phyloP scores from a whole-genome alignment of 352 stramenopile species.

The Pythium myriotylum region DNA sequence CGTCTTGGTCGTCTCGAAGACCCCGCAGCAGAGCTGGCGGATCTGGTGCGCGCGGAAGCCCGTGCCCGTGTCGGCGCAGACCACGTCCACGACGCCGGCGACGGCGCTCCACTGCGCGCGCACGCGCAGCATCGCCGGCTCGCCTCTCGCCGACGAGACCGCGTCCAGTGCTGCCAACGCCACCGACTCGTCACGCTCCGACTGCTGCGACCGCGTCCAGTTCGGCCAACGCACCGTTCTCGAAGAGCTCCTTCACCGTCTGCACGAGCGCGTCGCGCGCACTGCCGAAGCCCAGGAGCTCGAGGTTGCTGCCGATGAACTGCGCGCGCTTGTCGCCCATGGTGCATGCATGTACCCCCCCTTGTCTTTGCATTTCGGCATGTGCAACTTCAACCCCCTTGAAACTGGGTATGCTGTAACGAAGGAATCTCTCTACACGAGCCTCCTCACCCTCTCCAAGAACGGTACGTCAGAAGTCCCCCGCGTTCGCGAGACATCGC shows the following conservation, averaged over 20 bases:
- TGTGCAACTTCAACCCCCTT: constrained; percentile 20
- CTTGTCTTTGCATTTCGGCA: neutral
- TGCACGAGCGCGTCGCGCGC: constrained; percentile 66
- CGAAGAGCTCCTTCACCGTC: constrained; percentile 80
- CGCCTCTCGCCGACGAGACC: constrained; percentile 20
- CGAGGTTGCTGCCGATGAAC: constrained; percentile 72
- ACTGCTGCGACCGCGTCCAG: constrained; percentile 61
- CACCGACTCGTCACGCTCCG: constrained; percentile 1
- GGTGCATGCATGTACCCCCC: constrained; percentile 8
- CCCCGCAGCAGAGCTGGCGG: constrained; percentile 60
- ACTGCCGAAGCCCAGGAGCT: constrained; percentile 72
- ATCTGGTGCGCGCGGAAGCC: constrained; percentile 71
- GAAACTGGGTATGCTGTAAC: constrained; percentile 8
- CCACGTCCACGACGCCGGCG: constrained; percentile 50
- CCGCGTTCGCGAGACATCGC: neutral
- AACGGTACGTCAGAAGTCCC: constrained; percentile 18
- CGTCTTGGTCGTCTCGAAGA: constrained; percentile 72
- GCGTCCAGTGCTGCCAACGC: constrained; percentile 59
- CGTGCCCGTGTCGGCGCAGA: constrained; percentile 78
- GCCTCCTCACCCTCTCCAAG: constrained; percentile 8
- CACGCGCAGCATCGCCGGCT: constrained; percentile 51
- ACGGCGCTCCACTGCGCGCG: constrained; percentile 33
- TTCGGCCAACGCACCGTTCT: constrained; percentile 53
- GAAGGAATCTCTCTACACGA: constrained; percentile 4
- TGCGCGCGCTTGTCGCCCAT: constrained; percentile 33